Percentiles rank a stretch among this genome's conserved stretches.
Evolutionary conservation across 1,284 basidiomycete genomes (phyloP).

Genomic region (Lentinus polychrous): DNA sequence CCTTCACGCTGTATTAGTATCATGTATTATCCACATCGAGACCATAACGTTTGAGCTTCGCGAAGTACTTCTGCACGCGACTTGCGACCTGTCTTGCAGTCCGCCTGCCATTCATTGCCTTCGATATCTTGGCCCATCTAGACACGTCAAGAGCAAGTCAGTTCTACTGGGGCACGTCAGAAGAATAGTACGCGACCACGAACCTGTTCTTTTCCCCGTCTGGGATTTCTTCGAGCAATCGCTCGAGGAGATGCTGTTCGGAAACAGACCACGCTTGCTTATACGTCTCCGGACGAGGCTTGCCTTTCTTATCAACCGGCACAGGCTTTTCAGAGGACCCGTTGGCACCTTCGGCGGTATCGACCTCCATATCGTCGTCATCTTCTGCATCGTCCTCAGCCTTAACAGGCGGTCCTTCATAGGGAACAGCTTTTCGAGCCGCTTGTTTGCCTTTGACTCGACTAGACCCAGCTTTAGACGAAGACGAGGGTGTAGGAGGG

Average conservation of each 20-base stretch:
- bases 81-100: slow-evolving; percentile 80
- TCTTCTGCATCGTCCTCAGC: background rate
- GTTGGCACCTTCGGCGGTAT: slow-evolving; percentile 2
- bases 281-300: slow-evolving; percentile 57
- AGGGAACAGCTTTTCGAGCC: background rate
- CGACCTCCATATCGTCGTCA: slow-evolving; percentile 9
- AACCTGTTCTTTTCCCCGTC: slow-evolving; percentile 71
- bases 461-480: background rate
- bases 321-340: slow-evolving; percentile 13
- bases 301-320: slow-evolving; percentile 21
- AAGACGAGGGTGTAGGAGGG: background rate
- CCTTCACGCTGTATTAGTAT: background rate
- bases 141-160: background rate
- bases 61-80: slow-evolving; percentile 79
- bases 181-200: slow-evolving; percentile 14
- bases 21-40: slow-evolving; percentile 24
- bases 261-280: slow-evolving; percentile 69
- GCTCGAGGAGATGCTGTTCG: slow-evolving; percentile 70
- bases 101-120: slow-evolving; percentile 66
- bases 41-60: slow-evolving; percentile 72
- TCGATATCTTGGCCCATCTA: slow-evolving; percentile 75
- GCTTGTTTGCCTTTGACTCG: slow-evolving; percentile 1
- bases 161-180: background rate
- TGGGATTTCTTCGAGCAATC: slow-evolving; percentile 64
- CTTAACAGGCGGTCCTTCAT: background rate